Base-by-base conservation (phyloP, 1,284 basidiomycete species). In the Ceratobasidium sp. region DNA sequence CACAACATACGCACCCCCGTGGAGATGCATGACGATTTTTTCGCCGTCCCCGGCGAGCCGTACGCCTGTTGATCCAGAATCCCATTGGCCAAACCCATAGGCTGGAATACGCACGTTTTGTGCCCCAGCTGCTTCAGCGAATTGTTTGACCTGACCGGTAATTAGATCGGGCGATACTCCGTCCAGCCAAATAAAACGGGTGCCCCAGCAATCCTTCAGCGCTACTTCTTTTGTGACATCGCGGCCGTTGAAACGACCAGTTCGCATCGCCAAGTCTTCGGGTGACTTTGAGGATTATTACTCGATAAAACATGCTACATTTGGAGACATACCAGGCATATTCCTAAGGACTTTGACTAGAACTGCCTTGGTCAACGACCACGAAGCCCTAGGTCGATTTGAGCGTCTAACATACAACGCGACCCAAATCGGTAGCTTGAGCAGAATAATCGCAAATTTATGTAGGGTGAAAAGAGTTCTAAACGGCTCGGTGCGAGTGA, bases 51-150 rank as follows among this genome's bases (percentile, higher is more conserved):
- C 27, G 1, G 74, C 64, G 37, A 68, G 59, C 6, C 41, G 56
- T 11, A 49, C 16, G 11, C 31, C 69, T 4, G 7, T 34, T n/a
- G 14, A 4, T 5, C 22, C 59, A 13, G 27, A 9, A 0, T 46
- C 24, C 59, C 74, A 63, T n/a, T 62, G 22, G 5, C 74, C 74
- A 53, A 61, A 75, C 87, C 88, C 89, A 77, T 89, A 90, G 1
- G 87, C 88, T 9, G 88, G 86, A 48, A 89, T 83, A 27, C 82
- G 82, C 31, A 83, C 79, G 0, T 85, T 80, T 3, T 80, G 64
- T n/a, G 88, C 85, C 5, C 81, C 78, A 11, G 84, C 82, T 16
- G 81, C 79, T 11, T 80, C 78, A 7, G 85, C 84, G 82, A 81
- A 86, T 24, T 79, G 78, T 74, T 84, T 80, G 56, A 89, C 79